Evolutionary conservation across 129 eudicot species (phyloP).

Genomic region (Kitagawia praeruptora): DNA sequence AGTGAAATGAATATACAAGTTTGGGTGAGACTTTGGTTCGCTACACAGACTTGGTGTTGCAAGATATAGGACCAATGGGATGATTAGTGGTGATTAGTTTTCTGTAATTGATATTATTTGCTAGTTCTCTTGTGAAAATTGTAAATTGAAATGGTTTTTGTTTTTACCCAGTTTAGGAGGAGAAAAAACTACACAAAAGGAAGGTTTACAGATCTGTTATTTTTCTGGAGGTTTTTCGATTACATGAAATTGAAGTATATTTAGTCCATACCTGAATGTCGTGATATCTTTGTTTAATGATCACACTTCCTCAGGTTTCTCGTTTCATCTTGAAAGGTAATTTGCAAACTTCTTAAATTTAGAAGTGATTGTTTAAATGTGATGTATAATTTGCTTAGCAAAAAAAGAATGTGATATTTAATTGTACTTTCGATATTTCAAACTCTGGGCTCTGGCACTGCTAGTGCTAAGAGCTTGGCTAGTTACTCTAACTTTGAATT

Average conservation of each 20-base stretch:
- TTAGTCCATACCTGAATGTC: neutral
- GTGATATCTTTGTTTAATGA: neutral
- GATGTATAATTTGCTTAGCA: too few species aligned
- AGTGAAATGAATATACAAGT: neutral
- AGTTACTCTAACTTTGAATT: too few species aligned
- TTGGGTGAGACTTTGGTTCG: neutral
- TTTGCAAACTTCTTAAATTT: too few species aligned
- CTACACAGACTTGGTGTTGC: neutral
- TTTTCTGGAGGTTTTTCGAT: neutral
- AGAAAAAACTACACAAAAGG: neutral
- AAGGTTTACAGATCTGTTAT: neutral
- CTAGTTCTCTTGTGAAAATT: neutral
- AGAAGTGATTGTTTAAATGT: too few species aligned
- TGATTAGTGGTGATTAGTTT: neutral
- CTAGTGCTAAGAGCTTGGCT: too few species aligned
- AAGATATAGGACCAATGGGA: neutral
- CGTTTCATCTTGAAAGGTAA: too few species aligned
- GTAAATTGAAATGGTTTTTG: slow-evolving; percentile 11
- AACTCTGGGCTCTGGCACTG: too few species aligned
- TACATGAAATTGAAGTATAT: neutral
- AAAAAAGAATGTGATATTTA: too few species aligned
- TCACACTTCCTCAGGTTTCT: neutral
- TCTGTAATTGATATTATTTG: neutral
- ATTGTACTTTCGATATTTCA: too few species aligned
- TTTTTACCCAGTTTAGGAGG: neutral